These are phyloP conservation scores for Trichoderma pleuroti DNA, from an alignment of 2,329 filamentous ascomycete genomes.

Conservation along the genomic window DNA sequence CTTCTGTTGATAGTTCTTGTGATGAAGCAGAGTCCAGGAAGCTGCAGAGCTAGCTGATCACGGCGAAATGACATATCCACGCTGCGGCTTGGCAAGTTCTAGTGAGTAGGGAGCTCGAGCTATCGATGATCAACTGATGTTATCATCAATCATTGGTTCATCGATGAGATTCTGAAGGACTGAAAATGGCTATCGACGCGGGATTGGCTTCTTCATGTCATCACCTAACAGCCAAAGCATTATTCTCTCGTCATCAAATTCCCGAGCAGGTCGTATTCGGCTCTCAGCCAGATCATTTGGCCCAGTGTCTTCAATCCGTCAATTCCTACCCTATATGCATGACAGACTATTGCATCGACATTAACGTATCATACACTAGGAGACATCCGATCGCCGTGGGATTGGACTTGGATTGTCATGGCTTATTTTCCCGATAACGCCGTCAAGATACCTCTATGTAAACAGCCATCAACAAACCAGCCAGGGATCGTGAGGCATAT, in stretches of 20 bases:
- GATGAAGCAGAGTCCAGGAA: too few species aligned
- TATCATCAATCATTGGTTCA: constrained; percentile 4
- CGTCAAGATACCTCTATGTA: not conserved
- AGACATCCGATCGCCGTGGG: constrained; percentile 10
- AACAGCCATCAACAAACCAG: not conserved
- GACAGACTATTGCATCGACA: constrained; percentile 17
- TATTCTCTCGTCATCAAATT: not conserved
- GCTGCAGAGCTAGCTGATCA: not conserved
- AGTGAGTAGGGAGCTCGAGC: constrained; percentile 17
- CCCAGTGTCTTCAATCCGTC: not conserved
- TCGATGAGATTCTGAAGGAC: not conserved
- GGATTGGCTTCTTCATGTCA: not conserved
- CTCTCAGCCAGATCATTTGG: constrained; percentile 5
- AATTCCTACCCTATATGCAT: constrained; percentile 19
- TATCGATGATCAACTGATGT: constrained; percentile 21
- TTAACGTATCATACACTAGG: constrained; percentile 20
- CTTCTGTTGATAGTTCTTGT: too few species aligned
- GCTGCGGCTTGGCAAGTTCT: not conserved
- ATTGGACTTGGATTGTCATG: constrained; percentile 17
- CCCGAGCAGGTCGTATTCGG: not conserved
- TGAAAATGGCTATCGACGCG: not conserved
- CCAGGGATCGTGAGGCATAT: not conserved
- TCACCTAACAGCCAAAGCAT: not conserved
- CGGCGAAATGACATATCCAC: not conserved
- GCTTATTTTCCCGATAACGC: not conserved